Evolutionary conservation across 2,329 filamentous ascomycete genomes (phyloP), one percentile per base, ranked within the genome.

Genomic region (Aspergillus hiratsukae): DNA sequence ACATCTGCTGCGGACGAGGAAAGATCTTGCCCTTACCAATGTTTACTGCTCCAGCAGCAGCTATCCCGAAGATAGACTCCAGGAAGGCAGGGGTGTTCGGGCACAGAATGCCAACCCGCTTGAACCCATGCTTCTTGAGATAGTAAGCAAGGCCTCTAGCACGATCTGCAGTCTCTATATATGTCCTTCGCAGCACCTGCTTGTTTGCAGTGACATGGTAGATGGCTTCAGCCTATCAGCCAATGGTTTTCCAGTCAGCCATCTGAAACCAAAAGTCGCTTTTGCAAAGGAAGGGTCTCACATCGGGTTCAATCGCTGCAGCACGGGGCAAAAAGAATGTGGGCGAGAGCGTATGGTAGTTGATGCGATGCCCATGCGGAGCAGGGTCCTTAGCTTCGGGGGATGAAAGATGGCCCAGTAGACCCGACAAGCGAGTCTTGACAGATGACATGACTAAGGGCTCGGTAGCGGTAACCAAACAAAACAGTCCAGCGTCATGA

Each of bases 81-180:
- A 99, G 80, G 66, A 97, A 97, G 0, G 92, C 92, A 0, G 94
- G 94, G 1, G 94, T 99, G 71, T 99, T 99, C 3, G 94, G 90
- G 8, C 86, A 87, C 10, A 99, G 80, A 49, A 99, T 87, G 6
- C 94, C 94, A 5, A 97, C 88, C 58, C 89, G 83, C 66, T 85
- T 87, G 67, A 85, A 86, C 4, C 83, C 81, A 68, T 89, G 84
- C 72, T 89, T 90, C 64, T 83, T 83, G 55, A 99, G 72, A 71
- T 88, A 97, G 75, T 96, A 97, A 14, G 91, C 92, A 19, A 99
- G 78, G 0, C 93, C 94, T 45, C 90, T 80, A 3, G 92, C 90
- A 46, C 94, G 89, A 68, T 96, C 90, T 17, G 94, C 89, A 57
- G 91, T 86, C 67, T 94, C 87, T 56, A 80, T 79, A 71, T 99